Conservation (phyloP, 345 rosid genomes). For the Firmiana major region DNA sequence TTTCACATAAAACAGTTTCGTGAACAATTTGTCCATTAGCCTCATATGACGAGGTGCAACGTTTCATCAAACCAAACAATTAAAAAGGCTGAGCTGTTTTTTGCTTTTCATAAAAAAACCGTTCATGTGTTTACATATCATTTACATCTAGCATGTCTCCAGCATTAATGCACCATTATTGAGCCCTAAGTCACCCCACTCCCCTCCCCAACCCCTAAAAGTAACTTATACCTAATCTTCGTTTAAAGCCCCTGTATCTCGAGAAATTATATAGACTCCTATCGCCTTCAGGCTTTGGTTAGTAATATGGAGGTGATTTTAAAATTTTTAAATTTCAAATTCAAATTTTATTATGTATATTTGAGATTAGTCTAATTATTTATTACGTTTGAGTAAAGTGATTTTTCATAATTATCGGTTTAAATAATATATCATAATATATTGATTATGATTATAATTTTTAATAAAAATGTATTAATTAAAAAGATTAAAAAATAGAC, state of each 20-base stretch:
- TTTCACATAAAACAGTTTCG: not conserved
- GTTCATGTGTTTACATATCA: slow-evolving; percentile 19
- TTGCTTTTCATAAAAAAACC: slow-evolving; percentile 24
- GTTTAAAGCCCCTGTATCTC: not conserved
- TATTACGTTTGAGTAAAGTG: too few species aligned
- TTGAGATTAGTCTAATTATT: too few species aligned
- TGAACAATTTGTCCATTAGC: not conserved
- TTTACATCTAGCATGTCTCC: slow-evolving; percentile 22
- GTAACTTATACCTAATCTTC: slow-evolving; percentile 21
- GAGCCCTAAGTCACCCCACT: slow-evolving; percentile 5
- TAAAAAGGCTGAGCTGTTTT: slow-evolving; percentile 22
- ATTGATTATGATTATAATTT: too few species aligned
- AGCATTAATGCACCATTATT: slow-evolving; percentile 27
- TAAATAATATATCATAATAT: too few species aligned
- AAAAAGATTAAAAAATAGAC: too few species aligned
- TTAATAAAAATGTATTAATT: too few species aligned
- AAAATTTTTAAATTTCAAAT: too few species aligned
- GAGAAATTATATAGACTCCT: not conserved
- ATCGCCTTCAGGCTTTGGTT: too few species aligned
- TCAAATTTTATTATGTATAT: too few species aligned
- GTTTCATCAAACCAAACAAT: slow-evolving; percentile 9
- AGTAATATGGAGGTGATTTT: too few species aligned
- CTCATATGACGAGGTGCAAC: not conserved
- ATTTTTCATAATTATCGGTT: too few species aligned
- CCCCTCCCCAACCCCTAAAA: not conserved